These are phyloP conservation scores for Fusarium mangiferae DNA, from an alignment of 2,329 filamentous ascomycete genomes.

Conservation along the genomic window DNA sequence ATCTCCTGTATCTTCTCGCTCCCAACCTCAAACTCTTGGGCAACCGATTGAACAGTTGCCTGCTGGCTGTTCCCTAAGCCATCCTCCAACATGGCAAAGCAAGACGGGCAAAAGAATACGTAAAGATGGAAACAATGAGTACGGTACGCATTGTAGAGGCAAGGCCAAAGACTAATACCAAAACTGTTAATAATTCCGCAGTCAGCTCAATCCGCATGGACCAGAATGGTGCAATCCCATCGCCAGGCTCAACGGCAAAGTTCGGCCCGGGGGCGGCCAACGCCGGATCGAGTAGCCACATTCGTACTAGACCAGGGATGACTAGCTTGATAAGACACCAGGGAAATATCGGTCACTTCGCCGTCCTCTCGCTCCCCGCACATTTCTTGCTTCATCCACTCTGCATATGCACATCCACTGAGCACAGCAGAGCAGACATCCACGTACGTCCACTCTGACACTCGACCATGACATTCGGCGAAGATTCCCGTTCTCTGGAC, in stretches of 20 bases:
- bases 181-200: constrained; percentile 1
- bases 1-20: neutral
- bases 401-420: constrained; percentile 1
- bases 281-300: neutral
- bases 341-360: constrained; percentile 21
- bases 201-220: neutral
- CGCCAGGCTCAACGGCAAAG: neutral
- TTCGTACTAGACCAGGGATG: neutral
- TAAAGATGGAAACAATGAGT: neutral
- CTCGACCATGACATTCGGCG: constrained; percentile 3
- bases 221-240: neutral
- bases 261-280: constrained; percentile 8
- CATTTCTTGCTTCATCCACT: constrained; percentile 13
- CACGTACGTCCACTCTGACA: neutral
- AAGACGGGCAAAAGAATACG: neutral
- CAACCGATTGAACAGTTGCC: neutral
- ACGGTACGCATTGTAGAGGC: neutral
- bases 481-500: constrained; percentile 15
- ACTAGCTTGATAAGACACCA: neutral
- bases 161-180: constrained; percentile 11
- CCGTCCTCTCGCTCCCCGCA: constrained; percentile 2
- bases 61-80: neutral
- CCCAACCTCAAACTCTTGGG: neutral
- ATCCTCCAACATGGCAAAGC: neutral
- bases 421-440: neutral